Percentiles rank a stretch among this genome's conserved stretches.
phyloP scores from a whole-genome alignment of 2,329 filamentous ascomycete genomes.

The Fusarium pseudoanthophilum region DNA sequence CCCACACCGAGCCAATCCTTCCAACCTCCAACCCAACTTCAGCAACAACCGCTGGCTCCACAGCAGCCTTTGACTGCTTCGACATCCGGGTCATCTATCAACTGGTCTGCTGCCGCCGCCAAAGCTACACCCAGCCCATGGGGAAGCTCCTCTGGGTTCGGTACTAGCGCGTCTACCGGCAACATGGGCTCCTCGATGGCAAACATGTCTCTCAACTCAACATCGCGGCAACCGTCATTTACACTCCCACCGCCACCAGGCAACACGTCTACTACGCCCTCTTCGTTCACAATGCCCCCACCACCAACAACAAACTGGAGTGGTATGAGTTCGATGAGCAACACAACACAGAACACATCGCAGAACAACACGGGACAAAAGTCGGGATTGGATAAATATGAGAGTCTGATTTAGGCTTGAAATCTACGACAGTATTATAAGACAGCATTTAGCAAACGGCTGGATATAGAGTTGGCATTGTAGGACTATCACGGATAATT shows the following conservation, averaged over 20 bases:
- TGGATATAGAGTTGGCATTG: conserved; percentile 14
- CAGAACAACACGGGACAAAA: conserved; percentile 49
- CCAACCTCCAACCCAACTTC: conserved; percentile 42
- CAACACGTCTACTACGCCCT: conserved; percentile 42
- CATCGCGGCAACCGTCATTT: conserved; percentile 59
- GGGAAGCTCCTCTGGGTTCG: conserved; percentile 53
- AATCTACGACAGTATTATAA: background rate
- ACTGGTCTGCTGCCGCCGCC: conserved; percentile 59
- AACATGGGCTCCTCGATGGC: conserved; percentile 58
- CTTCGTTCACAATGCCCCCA: conserved; percentile 60
- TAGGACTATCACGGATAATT: background rate
- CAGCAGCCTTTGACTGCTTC: conserved; percentile 28
- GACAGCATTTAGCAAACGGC: background rate
- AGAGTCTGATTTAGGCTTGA: conserved; percentile 67
- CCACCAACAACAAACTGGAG: conserved; percentile 49
- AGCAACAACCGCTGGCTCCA: conserved; percentile 35
- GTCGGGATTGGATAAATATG: conserved; percentile 73
- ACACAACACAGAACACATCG: conserved; percentile 6
- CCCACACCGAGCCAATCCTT: conserved; percentile 50
- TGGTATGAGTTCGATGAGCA: conserved; percentile 24
- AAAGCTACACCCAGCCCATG: conserved; percentile 61
- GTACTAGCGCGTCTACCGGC: conserved; percentile 27
- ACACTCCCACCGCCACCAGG: conserved; percentile 67
- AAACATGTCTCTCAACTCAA: conserved; percentile 60
- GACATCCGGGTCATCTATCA: conserved; percentile 54